phyloP scores from a whole-genome alignment of 2,329 filamentous ascomycete species.

The Trichoderma citrinoviride region DNA sequence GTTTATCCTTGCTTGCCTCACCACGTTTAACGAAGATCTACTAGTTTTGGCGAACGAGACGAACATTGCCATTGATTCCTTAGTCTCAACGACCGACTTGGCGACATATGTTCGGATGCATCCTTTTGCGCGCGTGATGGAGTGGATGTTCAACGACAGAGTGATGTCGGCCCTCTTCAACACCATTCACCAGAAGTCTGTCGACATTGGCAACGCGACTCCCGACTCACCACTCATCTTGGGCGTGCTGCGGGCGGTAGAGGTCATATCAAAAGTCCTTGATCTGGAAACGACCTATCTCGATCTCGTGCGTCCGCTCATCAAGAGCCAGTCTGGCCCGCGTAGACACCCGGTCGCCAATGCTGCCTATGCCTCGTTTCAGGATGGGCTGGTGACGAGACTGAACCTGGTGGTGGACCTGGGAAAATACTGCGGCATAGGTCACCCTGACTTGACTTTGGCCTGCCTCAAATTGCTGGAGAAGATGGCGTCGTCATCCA shows the following conservation, averaged over 20 bases:
- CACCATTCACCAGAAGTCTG: conserved; percentile 72
- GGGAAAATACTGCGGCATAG: conserved; percentile 81
- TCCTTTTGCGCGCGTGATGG: conserved; percentile 92
- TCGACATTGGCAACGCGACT: conserved; percentile 67
- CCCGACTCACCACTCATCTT: conserved; percentile 79
- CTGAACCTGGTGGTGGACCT: conserved; percentile 76
- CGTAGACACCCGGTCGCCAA: conserved; percentile 60
- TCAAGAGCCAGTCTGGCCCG: conserved; percentile 63
- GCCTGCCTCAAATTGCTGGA: conserved; percentile 79
- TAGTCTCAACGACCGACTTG: conserved; percentile 72
- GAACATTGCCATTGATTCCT: conserved; percentile 69
- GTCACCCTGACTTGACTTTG: conserved; percentile 76
- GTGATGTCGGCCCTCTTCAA: conserved; percentile 77
- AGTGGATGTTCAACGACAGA: conserved; percentile 95
- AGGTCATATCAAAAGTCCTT: conserved; percentile 79
- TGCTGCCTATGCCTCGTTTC: conserved; percentile 79
- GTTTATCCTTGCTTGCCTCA: conserved; percentile 75
- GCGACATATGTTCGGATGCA: conserved; percentile 81
- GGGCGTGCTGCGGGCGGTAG: conserved; percentile 73
- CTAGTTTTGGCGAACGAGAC: conserved; percentile 81
- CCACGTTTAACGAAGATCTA: conserved; percentile 90
- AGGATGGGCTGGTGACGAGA: conserved; percentile 84
- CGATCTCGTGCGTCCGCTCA: conserved; percentile 76
- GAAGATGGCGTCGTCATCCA: conserved; percentile 80
- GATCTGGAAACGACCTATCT: conserved; percentile 89